These are phyloP conservation scores for Lactifluus pinguis DNA, from an alignment of 768 basidiomycete species.

Conservation along the genomic window DNA sequence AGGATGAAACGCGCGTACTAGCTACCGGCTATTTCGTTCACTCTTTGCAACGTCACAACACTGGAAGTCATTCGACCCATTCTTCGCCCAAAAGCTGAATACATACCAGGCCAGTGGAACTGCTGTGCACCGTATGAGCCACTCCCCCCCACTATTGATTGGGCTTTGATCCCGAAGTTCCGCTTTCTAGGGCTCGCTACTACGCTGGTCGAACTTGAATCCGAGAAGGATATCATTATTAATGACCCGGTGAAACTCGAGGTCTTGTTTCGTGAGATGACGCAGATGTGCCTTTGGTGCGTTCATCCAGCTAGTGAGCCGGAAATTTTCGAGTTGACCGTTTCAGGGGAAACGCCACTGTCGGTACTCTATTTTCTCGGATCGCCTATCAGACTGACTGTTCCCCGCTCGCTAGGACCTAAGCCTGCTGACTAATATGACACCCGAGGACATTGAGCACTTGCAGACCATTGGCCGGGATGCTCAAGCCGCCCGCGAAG, in stretches of 20 bases:
- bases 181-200: conserved; percentile 55
- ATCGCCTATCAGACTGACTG: neutral
- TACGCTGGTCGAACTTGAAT: conserved; percentile 58
- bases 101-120: conserved; percentile 72
- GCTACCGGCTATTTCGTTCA: conserved; percentile 76
- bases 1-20: conserved; percentile 24
- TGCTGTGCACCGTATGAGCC: conserved; percentile 65
- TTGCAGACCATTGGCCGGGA: conserved; percentile 77
- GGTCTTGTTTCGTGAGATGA: conserved; percentile 72
- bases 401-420: conserved; percentile 51
- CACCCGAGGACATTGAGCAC: conserved; percentile 70
- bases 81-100: conserved; percentile 65
- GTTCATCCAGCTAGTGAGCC: conserved; percentile 10
- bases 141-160: neutral
- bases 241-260: conserved; percentile 46
- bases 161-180: neutral
- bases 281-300: conserved; percentile 84
- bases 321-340: neutral
- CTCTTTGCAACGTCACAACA: conserved; percentile 56
- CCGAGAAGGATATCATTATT: conserved; percentile 35
- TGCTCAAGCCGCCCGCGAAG: conserved; percentile 66
- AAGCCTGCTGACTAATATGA: conserved; percentile 80
- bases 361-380: conserved; percentile 27
- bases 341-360: conserved; percentile 88
- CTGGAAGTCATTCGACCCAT: conserved; percentile 80